These are phyloP conservation scores for Galium porrigens DNA, from an alignment of 305 asterid species.

Conservation along the genomic window DNA sequence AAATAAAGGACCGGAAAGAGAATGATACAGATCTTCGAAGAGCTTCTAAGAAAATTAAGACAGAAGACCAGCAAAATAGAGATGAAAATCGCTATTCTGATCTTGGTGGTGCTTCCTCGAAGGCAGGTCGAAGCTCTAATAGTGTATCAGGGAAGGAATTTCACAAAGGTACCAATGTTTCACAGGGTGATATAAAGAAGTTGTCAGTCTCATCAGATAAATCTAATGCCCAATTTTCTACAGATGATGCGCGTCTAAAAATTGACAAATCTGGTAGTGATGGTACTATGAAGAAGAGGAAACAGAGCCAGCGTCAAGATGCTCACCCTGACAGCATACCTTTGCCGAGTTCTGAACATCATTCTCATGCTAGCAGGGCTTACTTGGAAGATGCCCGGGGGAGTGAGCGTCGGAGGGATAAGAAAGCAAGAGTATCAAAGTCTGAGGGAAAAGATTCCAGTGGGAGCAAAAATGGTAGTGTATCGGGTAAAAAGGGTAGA, in stretches of 20 bases:
- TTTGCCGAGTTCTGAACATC: constrained; percentile 23
- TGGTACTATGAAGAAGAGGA: constrained; percentile 46
- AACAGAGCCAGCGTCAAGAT: constrained; percentile 30
- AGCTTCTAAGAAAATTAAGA: constrained; percentile 56
- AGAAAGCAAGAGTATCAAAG: constrained; percentile 58
- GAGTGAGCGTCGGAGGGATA: constrained; percentile 43
- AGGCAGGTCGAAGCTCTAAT: constrained; percentile 35
- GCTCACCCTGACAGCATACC: constrained; percentile 25
- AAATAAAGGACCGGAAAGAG: constrained; percentile 45
- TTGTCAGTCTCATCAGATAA: constrained; percentile 14
- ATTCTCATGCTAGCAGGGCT: constrained; percentile 30
- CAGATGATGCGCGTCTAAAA: constrained; percentile 32
- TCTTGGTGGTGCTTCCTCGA: constrained; percentile 35
- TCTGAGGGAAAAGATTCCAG: constrained; percentile 42
- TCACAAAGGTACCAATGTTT: constrained; percentile 22
- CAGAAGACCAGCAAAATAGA: constrained; percentile 33
- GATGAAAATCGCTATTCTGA: constrained; percentile 45
- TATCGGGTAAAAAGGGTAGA: constrained; percentile 31
- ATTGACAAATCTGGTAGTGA: constrained; percentile 31
- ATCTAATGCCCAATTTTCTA: constrained; percentile 26
- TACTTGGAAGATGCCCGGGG: constrained; percentile 31
- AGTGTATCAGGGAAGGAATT: constrained; percentile 32
- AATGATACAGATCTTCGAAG: constrained; percentile 41
- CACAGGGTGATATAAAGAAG: constrained; percentile 17
- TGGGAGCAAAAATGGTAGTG: constrained; percentile 17